A percentile compares a stretch with the other conserved stretches of the same genome.
Conservation (phyloP, 2,329 filamentous ascomycete species). For the Thielaviopsis punctulata region DNA sequence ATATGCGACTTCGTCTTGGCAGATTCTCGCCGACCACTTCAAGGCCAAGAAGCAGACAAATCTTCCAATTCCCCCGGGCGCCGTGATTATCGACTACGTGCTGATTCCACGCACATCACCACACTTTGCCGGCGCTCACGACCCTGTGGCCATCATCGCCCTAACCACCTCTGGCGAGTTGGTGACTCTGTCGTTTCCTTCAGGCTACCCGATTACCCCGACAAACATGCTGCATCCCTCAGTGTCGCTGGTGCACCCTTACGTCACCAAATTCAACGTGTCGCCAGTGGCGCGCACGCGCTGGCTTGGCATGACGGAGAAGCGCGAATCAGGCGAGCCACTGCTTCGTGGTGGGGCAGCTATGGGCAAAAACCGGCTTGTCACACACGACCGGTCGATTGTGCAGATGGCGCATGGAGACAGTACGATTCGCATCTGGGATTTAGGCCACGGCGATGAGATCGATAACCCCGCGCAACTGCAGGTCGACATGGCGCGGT, state of each 20-base stretch:
- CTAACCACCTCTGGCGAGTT: constrained; percentile 76
- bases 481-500: constrained; percentile 73
- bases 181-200: constrained; percentile 80
- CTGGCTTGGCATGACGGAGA: constrained; percentile 87
- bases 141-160: constrained; percentile 71
- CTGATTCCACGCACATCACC: constrained; percentile 69
- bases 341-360: constrained; percentile 67
- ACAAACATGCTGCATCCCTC: constrained; percentile 87
- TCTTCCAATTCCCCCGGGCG: constrained; percentile 59
- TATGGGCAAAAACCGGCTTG: constrained; percentile 48
- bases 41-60: constrained; percentile 55
- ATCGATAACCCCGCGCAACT: constrained; percentile 71
- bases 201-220: constrained; percentile 74
- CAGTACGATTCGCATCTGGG: constrained; percentile 83
- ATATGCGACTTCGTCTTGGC: constrained; percentile 85
- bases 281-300: constrained; percentile 57
- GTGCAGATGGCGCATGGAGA: constrained; percentile 80
- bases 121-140: constrained; percentile 73
- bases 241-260: constrained; percentile 77
- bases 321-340: constrained; percentile 57
- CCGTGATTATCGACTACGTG: constrained; percentile 64
- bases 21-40: constrained; percentile 62
- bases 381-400: constrained; percentile 70
- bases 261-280: constrained; percentile 57
- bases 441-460: constrained; percentile 78